Evolutionary conservation across 148 eudicot species (phyloP).

Genomic region (Fagopyrum tataricum): DNA sequence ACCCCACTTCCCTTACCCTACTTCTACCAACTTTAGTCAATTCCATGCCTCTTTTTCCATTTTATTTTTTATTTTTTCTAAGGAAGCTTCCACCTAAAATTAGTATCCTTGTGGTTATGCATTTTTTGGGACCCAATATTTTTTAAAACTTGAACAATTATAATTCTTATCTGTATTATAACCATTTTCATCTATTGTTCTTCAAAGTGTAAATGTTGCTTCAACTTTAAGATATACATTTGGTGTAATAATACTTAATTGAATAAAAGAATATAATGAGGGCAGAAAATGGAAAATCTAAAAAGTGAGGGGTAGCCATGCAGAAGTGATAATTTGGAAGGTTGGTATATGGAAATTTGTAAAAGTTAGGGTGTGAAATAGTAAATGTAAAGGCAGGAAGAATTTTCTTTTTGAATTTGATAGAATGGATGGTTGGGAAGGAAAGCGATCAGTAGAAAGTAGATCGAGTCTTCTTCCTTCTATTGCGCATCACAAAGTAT

Average conservation of each 20-base stretch:
- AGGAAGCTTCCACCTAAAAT: too few relatives aligned
- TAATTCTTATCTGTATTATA: too few relatives aligned
- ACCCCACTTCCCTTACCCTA: background rate
- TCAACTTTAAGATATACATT: too few relatives aligned
- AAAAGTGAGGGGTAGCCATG: too few relatives aligned
- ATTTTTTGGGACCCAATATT: too few relatives aligned
- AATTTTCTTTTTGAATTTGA: background rate
- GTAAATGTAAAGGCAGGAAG: background rate
- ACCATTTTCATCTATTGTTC: background rate
- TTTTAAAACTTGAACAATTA: background rate
- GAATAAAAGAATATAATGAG: too few relatives aligned
- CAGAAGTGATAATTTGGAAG: too few relatives aligned
- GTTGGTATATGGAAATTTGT: background rate
- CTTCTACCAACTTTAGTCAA: slow-evolving; percentile 3
- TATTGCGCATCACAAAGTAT: slow-evolving; percentile 11
- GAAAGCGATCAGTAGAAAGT: too few relatives aligned
- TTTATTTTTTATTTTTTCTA: background rate
- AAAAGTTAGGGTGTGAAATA: background rate
- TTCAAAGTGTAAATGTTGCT: background rate
- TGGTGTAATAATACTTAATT: too few relatives aligned
- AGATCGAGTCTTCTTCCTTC: background rate
- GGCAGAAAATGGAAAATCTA: too few relatives aligned
- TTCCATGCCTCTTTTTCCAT: background rate
- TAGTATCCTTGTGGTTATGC: too few relatives aligned
- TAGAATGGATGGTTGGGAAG: slow-evolving; percentile 2